A percentile compares a stretch with the other conserved stretches of the same genome.
These are phyloP conservation scores for Tilletia indica DNA, from an alignment of 1,284 basidiomycete species.

Conservation along the genomic window DNA sequence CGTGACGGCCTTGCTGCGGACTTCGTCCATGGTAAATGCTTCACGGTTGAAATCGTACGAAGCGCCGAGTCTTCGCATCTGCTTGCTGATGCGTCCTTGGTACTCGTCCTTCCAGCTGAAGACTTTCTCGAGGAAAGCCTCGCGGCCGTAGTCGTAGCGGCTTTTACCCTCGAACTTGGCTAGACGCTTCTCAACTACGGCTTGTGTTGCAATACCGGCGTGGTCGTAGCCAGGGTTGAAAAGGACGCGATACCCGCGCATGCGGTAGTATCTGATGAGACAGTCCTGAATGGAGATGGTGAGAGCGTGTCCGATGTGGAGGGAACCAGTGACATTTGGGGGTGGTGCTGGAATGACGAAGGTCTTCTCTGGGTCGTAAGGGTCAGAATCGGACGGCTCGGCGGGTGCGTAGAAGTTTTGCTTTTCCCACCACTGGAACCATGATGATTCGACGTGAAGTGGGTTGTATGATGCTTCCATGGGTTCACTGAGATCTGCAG, in stretches of 20 bases:
- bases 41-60: slow-evolving; percentile 91
- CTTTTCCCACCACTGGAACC: slow-evolving; percentile 98
- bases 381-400: slow-evolving; percentile 50
- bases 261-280: slow-evolving; percentile 59
- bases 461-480: slow-evolving; percentile 93
- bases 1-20: slow-evolving; percentile 69
- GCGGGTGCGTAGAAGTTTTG: slow-evolving; percentile 83
- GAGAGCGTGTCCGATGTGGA: slow-evolving; percentile 95
- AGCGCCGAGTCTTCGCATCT: slow-evolving; percentile 84
- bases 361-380: slow-evolving; percentile 54
- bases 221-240: slow-evolving; percentile 97
- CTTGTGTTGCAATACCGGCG: slow-evolving; percentile 97
- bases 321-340: slow-evolving; percentile 94
- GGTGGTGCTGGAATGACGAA: slow-evolving; percentile 92
- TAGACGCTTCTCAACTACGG: slow-evolving; percentile 91
- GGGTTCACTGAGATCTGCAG: slow-evolving; percentile 75
- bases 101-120: slow-evolving; percentile 98
- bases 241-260: slow-evolving; percentile 87
- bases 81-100: slow-evolving; percentile 83
- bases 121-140: slow-evolving; percentile 86
- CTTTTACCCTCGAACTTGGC: slow-evolving; percentile 80
- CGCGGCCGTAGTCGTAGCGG: slow-evolving; percentile 89
- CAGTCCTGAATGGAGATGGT: slow-evolving; percentile 90
- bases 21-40: slow-evolving; percentile 91
- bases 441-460: slow-evolving; percentile 87